Base-by-base conservation (phyloP, 2,329 filamentous ascomycete genomes). In the Penicillium sclerotigenum region DNA sequence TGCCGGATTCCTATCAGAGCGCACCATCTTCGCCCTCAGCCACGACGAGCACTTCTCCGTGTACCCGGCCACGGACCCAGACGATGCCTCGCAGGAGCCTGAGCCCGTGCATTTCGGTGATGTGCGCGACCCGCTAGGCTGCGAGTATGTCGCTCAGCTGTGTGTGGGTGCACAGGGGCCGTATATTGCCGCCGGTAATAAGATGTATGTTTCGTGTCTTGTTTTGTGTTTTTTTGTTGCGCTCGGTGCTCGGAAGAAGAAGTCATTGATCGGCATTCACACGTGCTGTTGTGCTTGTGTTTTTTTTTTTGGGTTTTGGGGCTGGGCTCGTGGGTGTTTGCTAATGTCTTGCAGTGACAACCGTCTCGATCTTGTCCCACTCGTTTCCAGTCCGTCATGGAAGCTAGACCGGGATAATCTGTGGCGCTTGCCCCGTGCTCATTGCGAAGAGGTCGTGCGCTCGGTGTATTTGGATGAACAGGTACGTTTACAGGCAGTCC, bases 31-130 rank as follows among this genome's bases (percentile, higher is more conserved):
- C 61, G 82, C 82, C 5, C 74, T 87, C 9, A 85, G 83, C 54
- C 84, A 85, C 4, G 84, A 87, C 59, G 84, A 87, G 65, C 79
- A 79, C 22, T 79, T 86, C 63, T 81, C 82, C 9, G 78, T 87
- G 53, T 82, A 86, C 64, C 80, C 80, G 1, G 76, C 78, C 9
- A 77, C 77, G 5, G 77, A 80, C 31, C 76, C 78, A 0, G 79
- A 80, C 40, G 75, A 80, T 37, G 76, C 80, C 50, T 73, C 77
- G 1, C 67, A 75, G 5, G 71, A 71, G 42, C 78, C 80, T 26
- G 68, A 76, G 7, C 73, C 77, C 6, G 72, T 78, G 31, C 72
- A 77, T 41, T 81, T 84, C 46, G 83, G 83, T 1, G 83, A 87
- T 64, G 73, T 86, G 37, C 74, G 84, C 51, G 77, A 81, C 57